These are phyloP conservation scores for Aspergillus terreus DNA, from an alignment of 2,329 filamentous ascomycete genomes.

Conservation along the genomic window DNA sequence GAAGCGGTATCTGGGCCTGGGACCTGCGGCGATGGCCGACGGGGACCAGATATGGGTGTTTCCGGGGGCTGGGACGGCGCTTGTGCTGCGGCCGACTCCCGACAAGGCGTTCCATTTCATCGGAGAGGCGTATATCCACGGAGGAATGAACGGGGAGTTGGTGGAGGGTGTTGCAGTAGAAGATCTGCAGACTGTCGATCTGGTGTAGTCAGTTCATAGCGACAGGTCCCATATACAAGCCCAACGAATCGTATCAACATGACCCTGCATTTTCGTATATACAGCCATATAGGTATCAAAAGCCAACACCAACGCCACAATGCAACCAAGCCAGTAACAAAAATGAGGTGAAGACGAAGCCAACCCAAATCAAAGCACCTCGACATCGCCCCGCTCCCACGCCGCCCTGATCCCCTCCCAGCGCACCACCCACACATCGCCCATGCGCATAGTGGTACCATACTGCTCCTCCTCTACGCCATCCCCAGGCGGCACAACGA, in stretches of 20 bases:
- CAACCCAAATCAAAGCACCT: constrained; percentile 33
- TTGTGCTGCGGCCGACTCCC: not conserved
- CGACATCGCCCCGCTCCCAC: constrained; percentile 42
- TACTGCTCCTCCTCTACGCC: constrained; percentile 25
- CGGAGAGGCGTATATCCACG: constrained; percentile 4
- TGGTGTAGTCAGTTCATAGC: not conserved
- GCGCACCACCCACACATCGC: constrained; percentile 65
- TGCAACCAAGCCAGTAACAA: not conserved
- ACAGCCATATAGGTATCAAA: constrained; percentile 3
- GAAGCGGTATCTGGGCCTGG: constrained; percentile 1
- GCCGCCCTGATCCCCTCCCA: constrained; percentile 68
- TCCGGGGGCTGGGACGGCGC: not conserved
- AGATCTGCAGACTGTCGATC: not conserved
- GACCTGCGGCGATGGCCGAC: constrained; percentile 1
- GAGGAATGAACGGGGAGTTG: constrained; percentile 1
- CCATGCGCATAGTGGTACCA: constrained; percentile 46
- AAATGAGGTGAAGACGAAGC: not conserved
- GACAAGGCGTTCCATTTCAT: not conserved
- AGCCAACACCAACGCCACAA: constrained; percentile 1
- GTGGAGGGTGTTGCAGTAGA: not conserved
- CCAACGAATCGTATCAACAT: not conserved
- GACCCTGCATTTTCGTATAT: not conserved
- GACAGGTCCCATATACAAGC: not conserved
- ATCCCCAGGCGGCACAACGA: constrained; percentile 32
- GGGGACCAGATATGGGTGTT: constrained; percentile 5